phyloP scores from a whole-genome alignment of 2,329 filamentous ascomycete genomes.

The Epichloe glyceriae region DNA sequence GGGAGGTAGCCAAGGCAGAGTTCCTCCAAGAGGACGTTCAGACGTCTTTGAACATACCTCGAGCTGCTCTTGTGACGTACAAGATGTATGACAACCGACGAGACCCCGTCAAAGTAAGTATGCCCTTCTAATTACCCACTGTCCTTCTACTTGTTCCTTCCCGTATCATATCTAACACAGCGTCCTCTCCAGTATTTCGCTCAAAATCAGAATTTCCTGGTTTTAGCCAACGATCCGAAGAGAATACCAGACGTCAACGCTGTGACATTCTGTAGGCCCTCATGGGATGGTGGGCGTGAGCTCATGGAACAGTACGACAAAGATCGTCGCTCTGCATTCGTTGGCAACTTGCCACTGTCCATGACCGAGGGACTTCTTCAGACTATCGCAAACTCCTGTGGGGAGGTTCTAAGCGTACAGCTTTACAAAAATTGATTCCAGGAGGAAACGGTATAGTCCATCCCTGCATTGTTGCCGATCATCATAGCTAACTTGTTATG shows the following conservation, averaged over 20 bases:
- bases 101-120: conserved; percentile 34
- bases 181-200: conserved; percentile 4
- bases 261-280: neutral
- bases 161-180: neutral
- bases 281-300: conserved; percentile 3
- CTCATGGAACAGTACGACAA: conserved; percentile 25
- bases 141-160: neutral
- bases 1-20: conserved; percentile 28
- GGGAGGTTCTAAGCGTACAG: conserved; percentile 20
- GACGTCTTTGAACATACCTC: conserved; percentile 20
- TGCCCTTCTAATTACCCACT: conserved; percentile 1
- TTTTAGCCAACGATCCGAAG: conserved; percentile 18
- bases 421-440: conserved; percentile 13
- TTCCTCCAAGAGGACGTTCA: conserved; percentile 21
- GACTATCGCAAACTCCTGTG: conserved; percentile 24
- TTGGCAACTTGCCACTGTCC: conserved; percentile 30
- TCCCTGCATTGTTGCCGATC: neutral
- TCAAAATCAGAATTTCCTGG: conserved; percentile 3
- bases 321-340: conserved; percentile 33
- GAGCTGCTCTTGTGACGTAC: conserved; percentile 35
- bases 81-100: conserved; percentile 36
- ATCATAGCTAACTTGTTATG: conserved; percentile 8
- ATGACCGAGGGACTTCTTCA: conserved; percentile 24
- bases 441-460: conserved; percentile 2
- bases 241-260: neutral